phyloP scores from a whole-genome alignment of 2,329 filamentous ascomycete genomes.

The Sclerotinia spermophila region DNA sequence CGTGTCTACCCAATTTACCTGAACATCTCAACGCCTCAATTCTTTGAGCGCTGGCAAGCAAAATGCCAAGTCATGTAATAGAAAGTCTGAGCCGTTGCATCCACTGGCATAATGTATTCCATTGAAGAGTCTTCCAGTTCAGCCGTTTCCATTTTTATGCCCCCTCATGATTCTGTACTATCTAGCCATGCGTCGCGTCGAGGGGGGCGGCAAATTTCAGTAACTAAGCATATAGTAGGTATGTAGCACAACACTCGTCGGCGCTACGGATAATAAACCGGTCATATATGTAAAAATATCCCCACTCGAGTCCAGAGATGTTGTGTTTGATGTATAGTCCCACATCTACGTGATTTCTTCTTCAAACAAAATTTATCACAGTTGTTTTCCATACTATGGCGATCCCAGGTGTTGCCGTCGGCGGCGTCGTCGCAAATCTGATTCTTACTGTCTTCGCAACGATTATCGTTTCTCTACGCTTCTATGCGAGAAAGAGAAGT shows the following conservation, averaged over 20 bases:
- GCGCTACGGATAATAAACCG: background rate
- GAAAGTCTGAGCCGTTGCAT: background rate
- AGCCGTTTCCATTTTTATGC: background rate
- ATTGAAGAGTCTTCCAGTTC: background rate
- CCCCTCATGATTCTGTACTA: background rate
- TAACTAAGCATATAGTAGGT: background rate
- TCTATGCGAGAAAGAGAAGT: conserved; percentile 11
- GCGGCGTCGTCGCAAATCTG: conserved; percentile 11
- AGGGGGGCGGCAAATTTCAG: too few relatives aligned
- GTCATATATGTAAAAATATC: conserved; percentile 11
- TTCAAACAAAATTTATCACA: background rate
- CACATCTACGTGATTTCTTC: background rate
- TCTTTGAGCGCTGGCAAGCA: background rate
- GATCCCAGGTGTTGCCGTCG: background rate
- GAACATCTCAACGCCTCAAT: background rate
- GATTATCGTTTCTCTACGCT: background rate
- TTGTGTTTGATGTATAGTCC: background rate
- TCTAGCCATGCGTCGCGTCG: background rate
- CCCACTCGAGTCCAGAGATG: background rate
- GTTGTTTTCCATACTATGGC: background rate
- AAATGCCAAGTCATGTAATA: background rate
- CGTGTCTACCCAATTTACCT: background rate
- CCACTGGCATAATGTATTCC: background rate
- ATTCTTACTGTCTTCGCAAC: conserved; percentile 2
- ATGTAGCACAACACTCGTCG: background rate